Evolutionary conservation across 2,329 filamentous ascomycete species (phyloP), one percentile per base, ranked within the genome.

Genomic region (Diaporthe destruens): DNA sequence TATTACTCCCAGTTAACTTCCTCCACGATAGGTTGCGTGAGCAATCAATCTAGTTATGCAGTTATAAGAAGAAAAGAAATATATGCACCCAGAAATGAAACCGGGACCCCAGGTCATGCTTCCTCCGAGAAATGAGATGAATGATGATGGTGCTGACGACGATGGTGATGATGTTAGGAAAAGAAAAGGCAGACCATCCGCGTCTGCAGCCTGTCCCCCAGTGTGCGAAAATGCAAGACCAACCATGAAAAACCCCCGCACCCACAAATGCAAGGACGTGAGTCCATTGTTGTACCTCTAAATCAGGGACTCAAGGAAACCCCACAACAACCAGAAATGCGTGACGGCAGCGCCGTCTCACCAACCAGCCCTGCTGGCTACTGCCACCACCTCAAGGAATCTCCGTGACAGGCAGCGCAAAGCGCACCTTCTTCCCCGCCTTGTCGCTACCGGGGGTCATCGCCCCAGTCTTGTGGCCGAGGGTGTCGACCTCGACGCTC

Each of bases 351-450:
- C 7, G 2, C 39, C 39, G 12, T 42, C 16, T 9, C 14, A 23
- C 36, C 23, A 1, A 20, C 23, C 57, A 25, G 12, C 57, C 39
- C 25, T 32, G 5, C 9, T 23, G 11, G 25, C 54, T 3, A 2
- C 34, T 12, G 6, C 34, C 42, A 12, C 29, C n/a, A 20, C n/a
- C 39, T 74, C 65, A 75, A 49, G 74, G 74, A 29, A 75, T 75
- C 39, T 73, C 82, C 80, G 79, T 79, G 18, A 79, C 81, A 36
- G 87, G 87, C 69, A 89, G 82, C 71, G 87, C 79, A 75, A 89
- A 89, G 72, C 88, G 83, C 70, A 90, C 88, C 82, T 79, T 88
- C 86, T 89, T 89, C 82, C 83, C 16, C 59, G 84, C 82, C 85
- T 87, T 89, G 74, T 81, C 81, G 80, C 81, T 78, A 36, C 84